Evolutionary conservation across 345 rosid genomes (phyloP).

Genomic region (Populus nigra): DNA sequence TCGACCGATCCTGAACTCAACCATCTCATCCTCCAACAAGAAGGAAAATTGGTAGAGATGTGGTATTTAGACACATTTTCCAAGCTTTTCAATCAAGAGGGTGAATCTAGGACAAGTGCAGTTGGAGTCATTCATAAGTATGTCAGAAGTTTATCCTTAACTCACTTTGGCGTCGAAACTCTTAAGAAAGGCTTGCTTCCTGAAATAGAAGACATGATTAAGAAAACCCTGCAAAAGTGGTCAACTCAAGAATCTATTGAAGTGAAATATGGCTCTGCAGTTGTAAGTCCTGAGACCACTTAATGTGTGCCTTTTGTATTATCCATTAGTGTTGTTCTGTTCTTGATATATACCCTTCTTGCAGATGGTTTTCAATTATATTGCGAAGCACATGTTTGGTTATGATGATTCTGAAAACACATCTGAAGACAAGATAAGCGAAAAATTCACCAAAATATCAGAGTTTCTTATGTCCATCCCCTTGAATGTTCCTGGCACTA

Average conservation of each 20-base stretch:
- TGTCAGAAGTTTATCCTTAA: background rate
- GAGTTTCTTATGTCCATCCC: conserved; percentile 36
- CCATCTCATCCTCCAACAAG: conserved; percentile 16
- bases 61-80: conserved; percentile 23
- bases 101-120: background rate
- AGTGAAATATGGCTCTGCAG: background rate
- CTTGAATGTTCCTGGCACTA: conserved; percentile 34
- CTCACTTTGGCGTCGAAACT: conserved; percentile 19
- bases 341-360: background rate
- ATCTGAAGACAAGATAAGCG: conserved; percentile 3
- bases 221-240: conserved; percentile 16
- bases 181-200: conserved; percentile 19
- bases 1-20: conserved; percentile 22
- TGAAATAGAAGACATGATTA: conserved; percentile 11
- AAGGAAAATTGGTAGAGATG: conserved; percentile 16
- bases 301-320: background rate
- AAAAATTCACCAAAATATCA: background rate
- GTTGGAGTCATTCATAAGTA: conserved; percentile 9
- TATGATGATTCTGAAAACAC: conserved; percentile 23
- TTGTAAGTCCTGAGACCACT: background rate
- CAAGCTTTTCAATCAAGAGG: conserved; percentile 12
- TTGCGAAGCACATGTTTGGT: conserved; percentile 20
- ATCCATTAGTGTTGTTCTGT: no score
- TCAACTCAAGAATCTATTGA: conserved; percentile 5
- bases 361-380: conserved; percentile 35